A percentile compares a stretch with the other conserved stretches of the same genome.
Conservation (phyloP, 768 basidiomycete species). For the Tricholoma flavovirens region DNA sequence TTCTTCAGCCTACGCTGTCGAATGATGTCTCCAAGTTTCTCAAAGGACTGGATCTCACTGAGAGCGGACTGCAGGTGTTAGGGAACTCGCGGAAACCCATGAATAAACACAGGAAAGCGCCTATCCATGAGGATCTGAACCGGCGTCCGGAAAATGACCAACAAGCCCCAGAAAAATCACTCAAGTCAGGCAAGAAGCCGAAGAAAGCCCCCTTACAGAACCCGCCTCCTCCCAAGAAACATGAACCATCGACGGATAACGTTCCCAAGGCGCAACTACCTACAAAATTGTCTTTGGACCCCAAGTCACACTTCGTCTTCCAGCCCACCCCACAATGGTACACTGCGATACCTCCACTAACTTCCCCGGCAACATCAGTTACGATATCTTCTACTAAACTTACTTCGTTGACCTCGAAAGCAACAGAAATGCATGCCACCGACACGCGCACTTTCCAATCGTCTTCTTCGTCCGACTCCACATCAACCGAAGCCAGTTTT, state of each 20-base stretch:
- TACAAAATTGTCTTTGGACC: conserved; percentile 29
- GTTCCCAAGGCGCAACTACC: conserved; percentile 18
- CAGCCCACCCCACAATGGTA: conserved; percentile 53
- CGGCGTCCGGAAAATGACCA: neutral
- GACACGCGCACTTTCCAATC: conserved; percentile 43
- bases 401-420: conserved; percentile 40
- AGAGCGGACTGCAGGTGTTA: conserved; percentile 9
- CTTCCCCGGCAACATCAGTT: conserved; percentile 16
- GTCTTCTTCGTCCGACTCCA: conserved; percentile 47
- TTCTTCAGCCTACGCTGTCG: conserved; percentile 31
- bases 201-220: conserved; percentile 10
- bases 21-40: conserved; percentile 45
- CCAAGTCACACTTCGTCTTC: conserved; percentile 34
- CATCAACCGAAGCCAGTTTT: conserved; percentile 75
- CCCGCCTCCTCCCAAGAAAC: conserved; percentile 1
- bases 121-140: conserved; percentile 1
- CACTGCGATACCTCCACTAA: conserved; percentile 35
- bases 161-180: conserved; percentile 1
- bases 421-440: conserved; percentile 40
- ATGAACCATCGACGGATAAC: conserved; percentile 6
- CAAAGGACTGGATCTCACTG: conserved; percentile 31
- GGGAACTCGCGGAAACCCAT: conserved; percentile 12
- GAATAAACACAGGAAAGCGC: conserved; percentile 13
- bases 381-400: conserved; percentile 40
- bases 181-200: conserved; percentile 15